These are phyloP conservation scores for Nematodospora anomalae DNA, from an alignment of 1,139 yeast species.

Conservation along the genomic window DNA sequence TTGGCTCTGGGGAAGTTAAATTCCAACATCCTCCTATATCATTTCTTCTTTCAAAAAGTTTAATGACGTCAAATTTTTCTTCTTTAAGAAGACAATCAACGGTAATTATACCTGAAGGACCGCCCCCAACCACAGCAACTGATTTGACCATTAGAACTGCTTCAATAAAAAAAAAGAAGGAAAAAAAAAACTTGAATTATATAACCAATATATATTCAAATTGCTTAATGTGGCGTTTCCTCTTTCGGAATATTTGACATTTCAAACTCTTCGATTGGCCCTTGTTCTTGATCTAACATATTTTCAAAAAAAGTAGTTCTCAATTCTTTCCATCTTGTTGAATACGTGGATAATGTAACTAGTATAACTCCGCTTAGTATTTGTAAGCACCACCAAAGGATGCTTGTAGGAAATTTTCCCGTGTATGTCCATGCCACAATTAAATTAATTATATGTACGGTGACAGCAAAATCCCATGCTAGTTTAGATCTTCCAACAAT, in stretches of 20 bases:
- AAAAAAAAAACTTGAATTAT: slow-evolving; percentile 1
- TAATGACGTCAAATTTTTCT: slow-evolving; percentile 40
- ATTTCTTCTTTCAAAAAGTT: slow-evolving; percentile 44
- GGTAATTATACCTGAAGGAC: slow-evolving; percentile 65
- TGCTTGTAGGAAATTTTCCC: slow-evolving; percentile 63
- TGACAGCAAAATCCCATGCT: slow-evolving; percentile 94
- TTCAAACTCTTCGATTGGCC: slow-evolving; percentile 18
- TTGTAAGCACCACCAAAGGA: slow-evolving; percentile 87
- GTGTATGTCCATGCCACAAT: slow-evolving; percentile 67
- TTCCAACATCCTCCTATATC: slow-evolving; percentile 51
- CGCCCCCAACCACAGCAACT: slow-evolving; percentile 62
- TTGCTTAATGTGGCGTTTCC: slow-evolving; percentile 1
- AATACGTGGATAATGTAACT: slow-evolving; percentile 80
- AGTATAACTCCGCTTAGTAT: slow-evolving; percentile 63
- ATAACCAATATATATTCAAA: too few species aligned
- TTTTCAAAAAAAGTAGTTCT: slow-evolving; percentile 87
- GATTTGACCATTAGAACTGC: not conserved
- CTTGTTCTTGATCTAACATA: slow-evolving; percentile 46
- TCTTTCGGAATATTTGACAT: slow-evolving; percentile 19
- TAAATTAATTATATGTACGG: slow-evolving; percentile 80
- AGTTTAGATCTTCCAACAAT: slow-evolving; percentile 90
- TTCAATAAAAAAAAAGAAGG: not conserved
- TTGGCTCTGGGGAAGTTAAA: slow-evolving; percentile 22
- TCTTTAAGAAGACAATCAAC: slow-evolving; percentile 54
- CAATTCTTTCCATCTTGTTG: slow-evolving; percentile 84